These are phyloP conservation scores for Rhazya stricta DNA, from an alignment of 257 asterid genomes.

Conservation along the genomic window DNA sequence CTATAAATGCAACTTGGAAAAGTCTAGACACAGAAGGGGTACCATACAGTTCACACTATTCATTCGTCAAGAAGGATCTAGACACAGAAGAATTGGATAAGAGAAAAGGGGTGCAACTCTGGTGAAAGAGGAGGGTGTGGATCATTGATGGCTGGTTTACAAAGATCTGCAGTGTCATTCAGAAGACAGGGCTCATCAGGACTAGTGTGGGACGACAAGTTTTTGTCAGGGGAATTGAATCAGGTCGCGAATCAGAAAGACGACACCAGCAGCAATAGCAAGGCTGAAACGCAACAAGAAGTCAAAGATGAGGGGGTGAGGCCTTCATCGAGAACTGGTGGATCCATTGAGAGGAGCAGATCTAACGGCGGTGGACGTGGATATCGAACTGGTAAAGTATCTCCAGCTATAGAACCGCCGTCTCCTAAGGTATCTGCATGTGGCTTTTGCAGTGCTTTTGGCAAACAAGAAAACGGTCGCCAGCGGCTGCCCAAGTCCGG, in stretches of 20 bases:
- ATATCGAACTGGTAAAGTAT: conserved; percentile 41
- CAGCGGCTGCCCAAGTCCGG: conserved; percentile 34
- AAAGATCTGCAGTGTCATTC: conserved; percentile 75
- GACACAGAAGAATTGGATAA: neutral
- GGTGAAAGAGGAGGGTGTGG: neutral
- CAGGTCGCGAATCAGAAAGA: conserved; percentile 34
- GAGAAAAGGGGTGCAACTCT: no score
- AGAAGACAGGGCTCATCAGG: conserved; percentile 92
- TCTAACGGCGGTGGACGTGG: conserved; percentile 37
- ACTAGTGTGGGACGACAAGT: conserved; percentile 76
- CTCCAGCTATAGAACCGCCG: conserved; percentile 49
- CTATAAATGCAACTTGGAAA: neutral
- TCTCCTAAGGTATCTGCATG: conserved; percentile 51
- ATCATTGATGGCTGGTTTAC: conserved; percentile 67
- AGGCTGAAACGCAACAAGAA: conserved; percentile 13
- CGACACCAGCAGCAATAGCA: conserved; percentile 27
- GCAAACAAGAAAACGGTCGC: conserved; percentile 30
- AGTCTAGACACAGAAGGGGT: neutral
- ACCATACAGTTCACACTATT: no score
- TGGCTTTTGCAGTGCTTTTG: conserved; percentile 47
- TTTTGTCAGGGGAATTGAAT: conserved; percentile 48
- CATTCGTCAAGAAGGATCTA: neutral
- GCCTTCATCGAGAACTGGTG: conserved; percentile 21
- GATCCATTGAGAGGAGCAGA: conserved; percentile 49
- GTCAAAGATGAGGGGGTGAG: conserved; percentile 4